Evolutionary conservation across 495 filamentous ascomycete species (phyloP), one percentile per base, ranked within the genome.

Genomic region (Lophiotrema nucula): DNA sequence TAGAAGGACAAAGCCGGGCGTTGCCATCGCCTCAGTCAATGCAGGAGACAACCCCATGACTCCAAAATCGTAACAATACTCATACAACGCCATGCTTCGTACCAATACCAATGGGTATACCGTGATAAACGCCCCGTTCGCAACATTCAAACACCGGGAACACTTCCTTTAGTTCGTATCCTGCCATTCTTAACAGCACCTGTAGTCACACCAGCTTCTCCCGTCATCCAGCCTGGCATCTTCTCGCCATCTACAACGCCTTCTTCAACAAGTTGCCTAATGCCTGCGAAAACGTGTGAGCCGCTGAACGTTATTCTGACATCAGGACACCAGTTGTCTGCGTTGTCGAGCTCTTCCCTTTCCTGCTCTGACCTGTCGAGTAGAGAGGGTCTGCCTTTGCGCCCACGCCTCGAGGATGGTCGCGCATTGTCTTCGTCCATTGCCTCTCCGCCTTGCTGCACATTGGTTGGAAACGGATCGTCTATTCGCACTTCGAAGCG

Each of bases 211-310:
- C 83, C 87, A 19, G 88, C 89, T 65, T 95, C 89, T 1, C 90
- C 90, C 0, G 89, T 92, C 85, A 95, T 86, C 90, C 90, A 96
- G 0, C 89, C 87, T 0, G 90, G 90, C 83, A 95, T 92, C 21
- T 74, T 79, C 69, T 82, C 79, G 0, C 87, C 87, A 63, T 92
- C 82, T 12, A 93, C 69, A 13, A 88, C 76, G 0, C 89, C 89
- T 11, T 75, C 62, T 67, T 93, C 90, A 0, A 90, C 84, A 24
- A 95, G 76, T 65, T 84, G 80, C 44, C 89, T 77, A 24, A 95
- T 76, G 0, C 90, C 90, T 1, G 83, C 81, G 68, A 95, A 92
- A n/a, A 96, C 82, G 67, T 96, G 88, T 0, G 76, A 64, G 0
- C 90, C 90, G 23, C 84, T 76, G 53, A 96, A 88, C 0, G 79